Conservation (phyloP, 805 yeast genomes). For the Teunomyces barrocoloradensis region DNA sequence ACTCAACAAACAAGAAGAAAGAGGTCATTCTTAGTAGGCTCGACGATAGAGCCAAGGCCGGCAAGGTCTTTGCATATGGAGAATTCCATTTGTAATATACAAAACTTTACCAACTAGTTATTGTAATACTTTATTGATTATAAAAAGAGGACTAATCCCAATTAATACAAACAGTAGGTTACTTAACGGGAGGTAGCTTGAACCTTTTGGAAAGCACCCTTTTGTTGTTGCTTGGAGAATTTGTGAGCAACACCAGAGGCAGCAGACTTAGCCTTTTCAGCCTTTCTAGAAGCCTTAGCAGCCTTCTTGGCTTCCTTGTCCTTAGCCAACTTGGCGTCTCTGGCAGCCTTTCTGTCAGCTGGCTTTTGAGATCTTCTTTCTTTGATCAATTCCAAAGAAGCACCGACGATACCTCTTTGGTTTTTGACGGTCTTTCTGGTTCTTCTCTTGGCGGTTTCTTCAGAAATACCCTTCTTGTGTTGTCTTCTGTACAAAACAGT, state of each 20-base stretch:
- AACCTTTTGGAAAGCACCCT: constrained; percentile 98
- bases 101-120: not conserved
- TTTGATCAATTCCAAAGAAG: constrained; percentile 96
- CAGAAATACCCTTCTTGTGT: constrained; percentile 99
- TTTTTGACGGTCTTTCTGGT: constrained; percentile 95
- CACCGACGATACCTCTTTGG: constrained; percentile 99
- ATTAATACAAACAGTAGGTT: constrained; percentile 11
- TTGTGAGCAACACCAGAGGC: constrained; percentile 67
- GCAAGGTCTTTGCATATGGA: constrained; percentile 25
- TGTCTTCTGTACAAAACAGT: constrained; percentile 99
- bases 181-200: constrained; percentile 93
- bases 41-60: constrained; percentile 11
- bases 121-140: constrained; percentile 11
- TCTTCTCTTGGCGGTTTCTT: constrained; percentile 97
- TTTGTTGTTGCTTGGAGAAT: constrained; percentile 93
- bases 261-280: constrained; percentile 81
- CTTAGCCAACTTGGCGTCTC: constrained; percentile 82
- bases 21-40: constrained; percentile 26
- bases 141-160: constrained; percentile 10
- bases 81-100: constrained; percentile 16
- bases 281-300: constrained; percentile 92
- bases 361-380: constrained; percentile 96
- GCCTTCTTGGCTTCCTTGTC: constrained; percentile 88
- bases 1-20: constrained; percentile 9
- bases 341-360: constrained; percentile 96